Evolutionary conservation across 1,139 yeast species (phyloP), one percentile per base, ranked within the genome.

Genomic region (Lodderomyces orthopsilosis): DNA sequence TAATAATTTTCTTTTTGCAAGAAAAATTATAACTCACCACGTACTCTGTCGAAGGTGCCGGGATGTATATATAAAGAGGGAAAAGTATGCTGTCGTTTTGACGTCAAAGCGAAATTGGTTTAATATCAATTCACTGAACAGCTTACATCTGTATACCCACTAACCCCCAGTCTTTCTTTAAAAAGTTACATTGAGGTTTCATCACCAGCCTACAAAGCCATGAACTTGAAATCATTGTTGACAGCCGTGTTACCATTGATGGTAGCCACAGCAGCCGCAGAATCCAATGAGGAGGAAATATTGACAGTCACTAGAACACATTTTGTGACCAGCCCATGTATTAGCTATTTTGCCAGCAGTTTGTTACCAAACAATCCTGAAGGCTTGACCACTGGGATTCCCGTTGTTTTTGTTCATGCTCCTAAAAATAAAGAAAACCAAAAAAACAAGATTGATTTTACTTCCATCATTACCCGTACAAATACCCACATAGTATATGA

Each of bases 251-350:
- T 30, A 10, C 34, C 34, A n/a, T 15, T 30, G 3, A 14, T 30
- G 10, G 34, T 12, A 30, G 34, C 34, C 15, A 17, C 18, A 3
- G 34, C n/a, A 2, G 19, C n/a, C 12, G 12, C 34, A 15, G 34
- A 17, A 7, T 7, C 19, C 19, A 15, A 30, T 3, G 19, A 30
- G n/a, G 49, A 45, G 12, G 53, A 52, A 35, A 52, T 53, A 12
- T 50, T 53, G 35, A 62, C 69, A 3, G 52, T 62, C 41, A 67
- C 72, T 2, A 53, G 59, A 18, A 66, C 73, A 4, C 63, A 63
- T 43, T 61, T 61, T 45, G 53, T 66, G 24, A 57, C 65, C 21
- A 68, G 68, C 13, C 57, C 52, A 8, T 64, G 68, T 50, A 57
- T 68, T 45, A 41, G 56, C 41, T 44, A 51, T 19, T 54, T 55